Percentiles rank a stretch among this genome's conserved stretches.
These are phyloP conservation scores for Syzygium syzygioides DNA, from an alignment of 441 rosid genomes.

Conservation along the genomic window DNA sequence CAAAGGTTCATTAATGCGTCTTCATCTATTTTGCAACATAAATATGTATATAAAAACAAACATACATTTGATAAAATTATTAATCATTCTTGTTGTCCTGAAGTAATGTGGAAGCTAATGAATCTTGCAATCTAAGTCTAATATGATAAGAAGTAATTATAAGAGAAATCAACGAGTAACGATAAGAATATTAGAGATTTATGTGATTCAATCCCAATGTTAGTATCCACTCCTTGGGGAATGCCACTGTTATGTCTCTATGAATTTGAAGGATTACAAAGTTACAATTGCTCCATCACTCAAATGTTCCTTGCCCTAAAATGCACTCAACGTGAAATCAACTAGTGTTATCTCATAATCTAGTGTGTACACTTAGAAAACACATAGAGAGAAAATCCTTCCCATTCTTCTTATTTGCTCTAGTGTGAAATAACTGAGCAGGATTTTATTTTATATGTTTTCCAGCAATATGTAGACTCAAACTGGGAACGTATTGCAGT, in stretches of 20 bases:
- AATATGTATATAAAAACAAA: not conserved
- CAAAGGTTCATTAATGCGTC: not conserved
- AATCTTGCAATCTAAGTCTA: not conserved
- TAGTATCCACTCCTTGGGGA: not conserved
- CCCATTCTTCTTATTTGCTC: not conserved
- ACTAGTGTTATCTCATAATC: not conserved
- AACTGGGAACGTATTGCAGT: not conserved
- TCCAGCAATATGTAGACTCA: not conserved
- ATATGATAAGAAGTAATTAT: not conserved
- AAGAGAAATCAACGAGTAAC: not conserved
- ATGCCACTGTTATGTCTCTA: not conserved
- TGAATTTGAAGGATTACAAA: not conserved
- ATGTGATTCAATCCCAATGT: not conserved
- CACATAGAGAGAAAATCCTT: not conserved
- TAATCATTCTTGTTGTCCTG: not conserved
- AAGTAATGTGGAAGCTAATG: not conserved
- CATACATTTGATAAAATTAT: not conserved
- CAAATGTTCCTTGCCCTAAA: not conserved
- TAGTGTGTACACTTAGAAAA: not conserved
- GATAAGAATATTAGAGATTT: not conserved
- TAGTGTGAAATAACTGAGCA: not conserved
- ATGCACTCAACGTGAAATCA: not conserved
- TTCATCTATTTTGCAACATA: not conserved
- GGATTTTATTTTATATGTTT: not conserved
- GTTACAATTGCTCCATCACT: not conserved